Evolutionary conservation across 768 basidiomycete genomes (phyloP).

Genomic region (Inosperma sp.): DNA sequence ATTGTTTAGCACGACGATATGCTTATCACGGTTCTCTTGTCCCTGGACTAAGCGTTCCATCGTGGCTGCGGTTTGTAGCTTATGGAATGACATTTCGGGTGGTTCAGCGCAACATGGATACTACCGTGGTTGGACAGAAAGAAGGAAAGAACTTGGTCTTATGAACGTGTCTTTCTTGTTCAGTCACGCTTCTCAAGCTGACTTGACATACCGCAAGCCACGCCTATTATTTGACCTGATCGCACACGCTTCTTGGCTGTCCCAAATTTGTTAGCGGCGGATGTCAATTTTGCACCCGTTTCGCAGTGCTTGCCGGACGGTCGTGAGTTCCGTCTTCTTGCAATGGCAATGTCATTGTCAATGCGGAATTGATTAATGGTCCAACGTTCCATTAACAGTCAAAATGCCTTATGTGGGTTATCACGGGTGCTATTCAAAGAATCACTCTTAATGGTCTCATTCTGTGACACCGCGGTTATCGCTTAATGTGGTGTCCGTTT

Average conservation of each 20-base stretch:
- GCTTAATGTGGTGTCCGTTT: conserved; percentile 15
- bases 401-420: conserved; percentile 17
- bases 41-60: no score
- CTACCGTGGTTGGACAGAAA: no score
- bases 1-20: no score
- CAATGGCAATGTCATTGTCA: conserved; percentile 12
- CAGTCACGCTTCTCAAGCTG: conserved; percentile 26
- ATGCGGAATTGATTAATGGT: conserved; percentile 8
- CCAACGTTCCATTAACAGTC: conserved; percentile 6
- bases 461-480: conserved; percentile 7
- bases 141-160: not conserved
- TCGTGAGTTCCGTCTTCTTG: conserved; percentile 4
- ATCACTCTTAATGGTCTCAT: conserved; percentile 10
- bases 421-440: conserved; percentile 18
- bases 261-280: conserved; percentile 5
- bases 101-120: no score
- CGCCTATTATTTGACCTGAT: conserved; percentile 22
- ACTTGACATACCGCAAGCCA: conserved; percentile 35
- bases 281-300: conserved; percentile 9
- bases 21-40: no score
- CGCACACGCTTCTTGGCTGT: conserved; percentile 13
- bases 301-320: conserved; percentile 3
- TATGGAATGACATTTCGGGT: no score
- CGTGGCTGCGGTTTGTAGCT: no score
- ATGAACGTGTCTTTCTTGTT: conserved; percentile 27